Evolutionary conservation across 345 rosid genomes (phyloP).

Genomic region (Corchorus olitorius): DNA sequence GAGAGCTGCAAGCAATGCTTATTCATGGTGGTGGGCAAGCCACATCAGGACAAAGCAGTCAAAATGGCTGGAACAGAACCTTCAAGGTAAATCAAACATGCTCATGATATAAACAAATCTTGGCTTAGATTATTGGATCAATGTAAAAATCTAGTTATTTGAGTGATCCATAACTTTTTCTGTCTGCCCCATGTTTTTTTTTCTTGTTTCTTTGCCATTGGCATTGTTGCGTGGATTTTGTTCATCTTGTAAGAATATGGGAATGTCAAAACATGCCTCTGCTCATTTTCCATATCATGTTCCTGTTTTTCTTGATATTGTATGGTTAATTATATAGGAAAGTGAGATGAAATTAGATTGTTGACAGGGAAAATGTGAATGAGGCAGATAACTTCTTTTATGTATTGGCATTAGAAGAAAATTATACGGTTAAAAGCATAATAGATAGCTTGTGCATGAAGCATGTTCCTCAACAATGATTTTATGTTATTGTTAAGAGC

Average conservation of each 20-base stretch:
- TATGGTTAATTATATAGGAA: background rate
- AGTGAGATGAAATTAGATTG: background rate
- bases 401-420: background rate
- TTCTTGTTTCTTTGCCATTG: background rate
- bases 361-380: background rate
- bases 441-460: background rate
- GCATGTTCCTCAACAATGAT: background rate
- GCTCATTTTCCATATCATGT: background rate
- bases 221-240: background rate
- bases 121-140: background rate
- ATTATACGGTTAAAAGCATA: background rate
- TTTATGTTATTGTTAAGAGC: background rate
- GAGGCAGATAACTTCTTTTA: background rate
- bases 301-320: background rate
- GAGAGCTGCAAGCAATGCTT: constrained; percentile 77
- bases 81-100: constrained; percentile 46
- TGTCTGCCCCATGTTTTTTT: background rate
- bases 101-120: background rate
- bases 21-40: constrained; percentile 98
- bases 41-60: constrained; percentile 86
- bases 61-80: constrained; percentile 83
- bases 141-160: background rate
- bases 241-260: background rate
- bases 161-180: background rate
- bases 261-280: background rate